Base-by-base conservation (phyloP, 2,329 filamentous ascomycete genomes). In the Alternaria longipes region DNA sequence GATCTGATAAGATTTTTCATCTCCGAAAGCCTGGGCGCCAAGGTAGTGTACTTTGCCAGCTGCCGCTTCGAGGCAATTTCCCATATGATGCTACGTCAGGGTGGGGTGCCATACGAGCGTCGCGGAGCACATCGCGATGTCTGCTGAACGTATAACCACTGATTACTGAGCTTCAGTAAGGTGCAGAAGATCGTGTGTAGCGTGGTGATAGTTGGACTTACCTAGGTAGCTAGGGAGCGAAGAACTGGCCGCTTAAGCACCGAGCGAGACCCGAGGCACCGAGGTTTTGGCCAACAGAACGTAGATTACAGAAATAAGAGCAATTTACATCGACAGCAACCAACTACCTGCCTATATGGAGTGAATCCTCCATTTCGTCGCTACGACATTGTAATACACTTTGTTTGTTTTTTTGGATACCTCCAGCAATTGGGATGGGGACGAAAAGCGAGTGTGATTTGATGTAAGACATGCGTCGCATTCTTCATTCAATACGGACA, bases 1-100 rank as follows among this genome's bases (percentile, higher is more conserved):
- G 67, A 68, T 68, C 66, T 62, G 69, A 72, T 72, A 69, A 71
- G 67, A 66, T 56, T 64, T 62, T 60, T 47, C 54, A 54, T 53
- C 57, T 26, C 41, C 41, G 24, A 24, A 9, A 8, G 32, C 12
- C 59, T 62, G 32, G 58, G 64, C 62, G 67, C 63, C 60, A 65
- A 66, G 59, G 28, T 7, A 28, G 20, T 1, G 4, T 36, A 16
- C 41, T 11, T 18, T 46, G 16, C 14, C 26, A 65, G 51, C 62
- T 67, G 57, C 66, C 62, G 8, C 16, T 60, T 59, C 14, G 34
- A 60, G 66, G 16, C 4, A 9, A 9, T 20, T 26, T 53, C 42
- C 56, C 47, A 45, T 22, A 55, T 30, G 32, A 36, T 22, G 30
- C 30, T 30, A 34, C 5, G 30, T 49, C 18, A 34, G 8, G n/a